Evolutionary conservation across 306 rosid genomes (phyloP).

Genomic region (Prunus campanulata): DNA sequence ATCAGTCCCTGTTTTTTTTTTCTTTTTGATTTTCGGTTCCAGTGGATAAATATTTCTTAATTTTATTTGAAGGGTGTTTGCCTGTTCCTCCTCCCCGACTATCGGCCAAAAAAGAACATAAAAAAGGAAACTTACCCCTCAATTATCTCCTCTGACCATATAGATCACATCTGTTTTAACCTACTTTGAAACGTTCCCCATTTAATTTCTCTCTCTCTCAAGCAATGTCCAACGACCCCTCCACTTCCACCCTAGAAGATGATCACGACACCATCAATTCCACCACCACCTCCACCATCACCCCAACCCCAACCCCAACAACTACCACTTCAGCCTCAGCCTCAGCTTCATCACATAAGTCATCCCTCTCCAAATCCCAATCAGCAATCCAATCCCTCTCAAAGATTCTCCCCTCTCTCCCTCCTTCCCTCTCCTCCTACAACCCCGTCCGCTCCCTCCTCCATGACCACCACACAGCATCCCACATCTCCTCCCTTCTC

Average conservation of each 20-base stretch:
- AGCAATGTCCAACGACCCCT: slow-evolving; percentile 24
- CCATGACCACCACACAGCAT: slow-evolving; percentile 32
- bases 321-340: background rate
- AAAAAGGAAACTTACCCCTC: background rate
- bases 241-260: background rate
- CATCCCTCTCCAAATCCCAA: slow-evolving; percentile 22
- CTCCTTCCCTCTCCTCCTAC: slow-evolving; percentile 27
- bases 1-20: too few species aligned
- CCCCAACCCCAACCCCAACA: too few species aligned
- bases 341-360: background rate
- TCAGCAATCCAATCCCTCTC: slow-evolving; percentile 49
- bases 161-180: background rate
- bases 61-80: too few species aligned
- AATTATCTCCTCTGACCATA: background rate
- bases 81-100: background rate
- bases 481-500: slow-evolving; percentile 59
- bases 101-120: background rate
- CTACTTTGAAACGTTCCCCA: background rate
- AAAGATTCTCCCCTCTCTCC: slow-evolving; percentile 42
- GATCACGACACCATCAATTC: background rate
- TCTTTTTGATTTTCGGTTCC: too few species aligned
- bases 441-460: slow-evolving; percentile 45
- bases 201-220: background rate
- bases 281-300: background rate
- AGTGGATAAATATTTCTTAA: too few species aligned